A percentile compares a stretch with the other conserved stretches of the same genome.
Conservation (phyloP, 345 rosid species). For the Isatis tinctoria region DNA sequence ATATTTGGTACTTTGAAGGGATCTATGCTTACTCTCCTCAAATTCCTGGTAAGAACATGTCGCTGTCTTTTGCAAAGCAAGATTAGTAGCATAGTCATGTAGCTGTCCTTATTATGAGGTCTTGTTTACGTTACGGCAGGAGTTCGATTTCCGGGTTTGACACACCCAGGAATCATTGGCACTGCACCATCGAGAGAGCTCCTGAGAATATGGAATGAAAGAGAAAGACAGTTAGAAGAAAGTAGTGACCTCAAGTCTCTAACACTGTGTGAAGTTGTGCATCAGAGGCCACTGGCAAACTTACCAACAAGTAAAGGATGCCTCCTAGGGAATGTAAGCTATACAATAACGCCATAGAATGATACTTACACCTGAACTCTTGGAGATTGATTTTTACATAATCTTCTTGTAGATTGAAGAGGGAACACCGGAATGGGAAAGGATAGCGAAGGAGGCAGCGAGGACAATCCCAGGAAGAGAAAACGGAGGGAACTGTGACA, state of each 20-base stretch:
- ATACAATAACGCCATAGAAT: background rate
- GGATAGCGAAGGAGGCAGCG: slow-evolving; percentile 66
- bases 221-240: slow-evolving; percentile 71
- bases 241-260: slow-evolving; percentile 44
- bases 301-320: slow-evolving; percentile 76
- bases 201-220: slow-evolving; percentile 66
- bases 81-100: background rate
- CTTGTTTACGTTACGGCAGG: slow-evolving; percentile 33
- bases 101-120: background rate
- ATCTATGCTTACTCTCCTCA: slow-evolving; percentile 87
- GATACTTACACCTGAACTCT: background rate
- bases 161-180: slow-evolving; percentile 85
- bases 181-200: slow-evolving; percentile 88
- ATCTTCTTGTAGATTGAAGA: slow-evolving; percentile 43
- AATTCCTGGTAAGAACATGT: slow-evolving; percentile 52
- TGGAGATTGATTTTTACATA: background rate
- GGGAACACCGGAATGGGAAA: slow-evolving; percentile 78
- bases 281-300: slow-evolving; percentile 69
- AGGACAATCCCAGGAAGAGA: slow-evolving; percentile 92
- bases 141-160: slow-evolving; percentile 81
- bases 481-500: slow-evolving; percentile 96
- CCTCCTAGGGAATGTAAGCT: slow-evolving; percentile 61
- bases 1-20: slow-evolving; percentile 93
- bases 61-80: background rate
- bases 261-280: slow-evolving; percentile 75